Evolutionary conservation across 1,284 basidiomycete species (phyloP).

Genomic region (Volvariella volvacea): DNA sequence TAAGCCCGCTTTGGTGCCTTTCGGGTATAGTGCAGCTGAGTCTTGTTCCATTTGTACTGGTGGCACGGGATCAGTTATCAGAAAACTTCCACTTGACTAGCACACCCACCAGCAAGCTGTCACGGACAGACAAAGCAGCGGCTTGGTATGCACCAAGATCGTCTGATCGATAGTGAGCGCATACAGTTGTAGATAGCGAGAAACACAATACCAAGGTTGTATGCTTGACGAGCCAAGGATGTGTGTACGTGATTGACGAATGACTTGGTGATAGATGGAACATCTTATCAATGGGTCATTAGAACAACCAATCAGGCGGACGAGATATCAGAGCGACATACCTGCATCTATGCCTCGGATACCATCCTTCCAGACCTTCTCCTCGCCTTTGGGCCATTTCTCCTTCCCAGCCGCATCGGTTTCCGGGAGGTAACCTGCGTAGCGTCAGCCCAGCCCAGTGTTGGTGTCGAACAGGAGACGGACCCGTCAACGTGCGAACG

Average conservation of each 20-base stretch:
- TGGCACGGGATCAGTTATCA: slow-evolving; percentile 2
- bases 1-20: slow-evolving; percentile 80
- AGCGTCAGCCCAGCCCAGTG: not conserved
- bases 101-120: slow-evolving; percentile 68
- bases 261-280: slow-evolving; percentile 67
- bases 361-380: slow-evolving; percentile 70
- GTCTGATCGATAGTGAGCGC: slow-evolving; percentile 32
- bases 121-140: slow-evolving; percentile 74
- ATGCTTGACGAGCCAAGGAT: slow-evolving; percentile 80
- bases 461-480: not conserved
- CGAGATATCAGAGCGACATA: slow-evolving; percentile 21
- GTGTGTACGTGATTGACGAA: slow-evolving; percentile 84
- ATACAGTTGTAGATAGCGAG: not conserved
- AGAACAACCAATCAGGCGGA: slow-evolving; percentile 3
- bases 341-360: slow-evolving; percentile 53
- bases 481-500: slow-evolving; percentile 70
- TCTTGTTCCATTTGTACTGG: slow-evolving; percentile 79
- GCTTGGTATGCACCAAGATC: slow-evolving; percentile 78
- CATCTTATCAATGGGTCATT: slow-evolving; percentile 33
- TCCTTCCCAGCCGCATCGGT: slow-evolving; percentile 69
- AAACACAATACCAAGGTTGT: slow-evolving; percentile 57
- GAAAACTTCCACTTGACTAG: not conserved
- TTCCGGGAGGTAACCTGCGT: slow-evolving; percentile 66
- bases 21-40: slow-evolving; percentile 62
- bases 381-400: slow-evolving; percentile 82